Evolutionary conservation across 2,329 filamentous ascomycete genomes (phyloP).

Genomic region (Diaporthe ampelina): DNA sequence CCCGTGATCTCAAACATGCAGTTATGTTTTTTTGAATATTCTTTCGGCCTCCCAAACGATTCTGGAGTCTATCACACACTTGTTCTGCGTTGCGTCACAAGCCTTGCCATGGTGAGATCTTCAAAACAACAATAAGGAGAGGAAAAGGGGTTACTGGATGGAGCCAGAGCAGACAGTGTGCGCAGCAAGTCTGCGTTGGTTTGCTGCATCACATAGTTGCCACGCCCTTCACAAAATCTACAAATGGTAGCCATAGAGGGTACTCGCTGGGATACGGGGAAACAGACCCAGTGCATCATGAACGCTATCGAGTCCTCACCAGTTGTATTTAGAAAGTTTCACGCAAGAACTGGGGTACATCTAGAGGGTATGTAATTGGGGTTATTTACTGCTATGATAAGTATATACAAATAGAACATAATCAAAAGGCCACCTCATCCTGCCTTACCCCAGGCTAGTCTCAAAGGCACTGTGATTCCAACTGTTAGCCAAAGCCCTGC

Average conservation of each 20-base stretch:
- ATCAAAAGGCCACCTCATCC: not conserved
- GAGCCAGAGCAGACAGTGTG: not conserved
- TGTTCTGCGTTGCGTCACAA: not conserved
- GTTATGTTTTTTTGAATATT: too few species aligned
- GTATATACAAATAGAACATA: slow-evolving; percentile 28
- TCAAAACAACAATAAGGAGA: not conserved
- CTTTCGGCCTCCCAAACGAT: too few species aligned
- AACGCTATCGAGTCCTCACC: too few species aligned
- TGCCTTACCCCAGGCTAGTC: not conserved
- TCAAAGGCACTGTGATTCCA: slow-evolving; percentile 27
- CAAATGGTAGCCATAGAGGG: too few species aligned
- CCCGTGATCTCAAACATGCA: not conserved
- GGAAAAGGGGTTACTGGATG: not conserved
- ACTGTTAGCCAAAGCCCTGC: not conserved
- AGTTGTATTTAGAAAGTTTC: not conserved
- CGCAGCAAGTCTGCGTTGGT: not conserved
- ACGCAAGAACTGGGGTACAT: not conserved
- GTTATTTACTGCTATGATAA: slow-evolving; percentile 15
- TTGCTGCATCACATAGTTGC: not conserved
- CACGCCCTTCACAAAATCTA: not conserved
- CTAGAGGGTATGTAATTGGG: slow-evolving; percentile 8
- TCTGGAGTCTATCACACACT: too few species aligned
- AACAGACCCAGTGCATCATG: not conserved
- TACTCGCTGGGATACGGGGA: too few species aligned
- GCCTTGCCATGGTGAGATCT: not conserved